These are phyloP conservation scores for Xylariaceae sp. DNA, from an alignment of 2,329 filamentous ascomycete species.

Conservation along the genomic window DNA sequence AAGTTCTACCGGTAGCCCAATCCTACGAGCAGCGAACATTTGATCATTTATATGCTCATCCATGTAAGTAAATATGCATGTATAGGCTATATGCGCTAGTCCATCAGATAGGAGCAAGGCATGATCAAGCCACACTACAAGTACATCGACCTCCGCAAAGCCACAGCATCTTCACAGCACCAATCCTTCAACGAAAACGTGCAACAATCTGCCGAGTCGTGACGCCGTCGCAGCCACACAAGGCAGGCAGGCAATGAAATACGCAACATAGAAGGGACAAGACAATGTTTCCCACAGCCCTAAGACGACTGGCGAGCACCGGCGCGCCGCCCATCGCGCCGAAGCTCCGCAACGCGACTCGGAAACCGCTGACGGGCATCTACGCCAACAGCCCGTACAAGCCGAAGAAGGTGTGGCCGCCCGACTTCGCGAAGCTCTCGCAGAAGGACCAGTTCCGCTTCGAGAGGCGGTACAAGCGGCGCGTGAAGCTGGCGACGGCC, in stretches of 20 bases:
- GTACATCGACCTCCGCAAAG: not conserved
- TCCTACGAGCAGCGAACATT: too few species aligned
- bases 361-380: constrained; percentile 40
- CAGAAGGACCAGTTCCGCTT: constrained; percentile 77
- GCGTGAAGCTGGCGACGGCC: constrained; percentile 53
- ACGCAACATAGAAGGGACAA: not conserved
- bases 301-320: constrained; percentile 50
- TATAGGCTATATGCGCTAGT: constrained; percentile 1
- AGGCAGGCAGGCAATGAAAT: constrained; percentile 3
- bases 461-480: constrained; percentile 79
- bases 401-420: constrained; percentile 78
- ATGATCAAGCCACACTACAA: not conserved
- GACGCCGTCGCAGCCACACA: not conserved
- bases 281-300: constrained; percentile 54
- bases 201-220: not conserved
- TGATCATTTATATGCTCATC: not conserved
- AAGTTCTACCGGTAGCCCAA: too few species aligned
- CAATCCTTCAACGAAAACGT: too few species aligned
- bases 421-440: constrained; percentile 74
- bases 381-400: constrained; percentile 63
- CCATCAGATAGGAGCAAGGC: not conserved
- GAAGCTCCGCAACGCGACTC: constrained; percentile 31
- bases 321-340: constrained; percentile 38
- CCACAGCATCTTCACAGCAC: constrained; percentile 9
- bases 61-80: constrained; percentile 8